Percentiles rank a stretch among this genome's conserved stretches.
phyloP scores from a whole-genome alignment of 2,329 filamentous ascomycete genomes.

The Trichoderma aggressivum region DNA sequence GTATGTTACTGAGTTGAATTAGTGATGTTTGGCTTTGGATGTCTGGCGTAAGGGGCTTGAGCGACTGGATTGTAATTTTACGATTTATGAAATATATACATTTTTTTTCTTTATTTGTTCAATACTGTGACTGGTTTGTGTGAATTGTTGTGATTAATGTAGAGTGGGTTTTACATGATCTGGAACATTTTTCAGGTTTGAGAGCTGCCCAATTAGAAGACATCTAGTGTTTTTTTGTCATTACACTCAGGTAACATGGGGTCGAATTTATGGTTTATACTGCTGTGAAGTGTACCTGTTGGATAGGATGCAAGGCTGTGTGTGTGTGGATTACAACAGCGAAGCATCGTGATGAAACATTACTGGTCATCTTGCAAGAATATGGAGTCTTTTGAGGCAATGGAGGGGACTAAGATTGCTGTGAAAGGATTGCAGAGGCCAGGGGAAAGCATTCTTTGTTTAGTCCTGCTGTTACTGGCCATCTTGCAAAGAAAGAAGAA shows the following conservation, averaged over 20 bases:
- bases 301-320: not conserved
- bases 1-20: slow-evolving; percentile 53
- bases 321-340: fast-evolving
- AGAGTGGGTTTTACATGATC: not conserved
- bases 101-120: not conserved
- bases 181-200: not conserved
- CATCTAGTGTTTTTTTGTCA: not conserved
- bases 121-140: not conserved
- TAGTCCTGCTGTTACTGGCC: too few species aligned
- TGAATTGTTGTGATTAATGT: not conserved
- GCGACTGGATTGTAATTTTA: not conserved
- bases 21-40: slow-evolving; percentile 4
- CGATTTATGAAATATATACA: not conserved
- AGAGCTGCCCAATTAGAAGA: not conserved
- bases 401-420: not conserved
- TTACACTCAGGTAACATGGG: not conserved
- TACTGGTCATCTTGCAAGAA: not conserved
- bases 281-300: not conserved
- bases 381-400: not conserved
- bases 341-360: not conserved
- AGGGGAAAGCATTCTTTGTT: too few species aligned
- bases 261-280: fast-evolving
- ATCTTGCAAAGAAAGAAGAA: too few species aligned
- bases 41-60: not conserved
- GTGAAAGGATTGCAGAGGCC: too few species aligned